Base-by-base conservation (phyloP, 2,329 filamentous ascomycete genomes). In the Botryotinia convoluta region DNA sequence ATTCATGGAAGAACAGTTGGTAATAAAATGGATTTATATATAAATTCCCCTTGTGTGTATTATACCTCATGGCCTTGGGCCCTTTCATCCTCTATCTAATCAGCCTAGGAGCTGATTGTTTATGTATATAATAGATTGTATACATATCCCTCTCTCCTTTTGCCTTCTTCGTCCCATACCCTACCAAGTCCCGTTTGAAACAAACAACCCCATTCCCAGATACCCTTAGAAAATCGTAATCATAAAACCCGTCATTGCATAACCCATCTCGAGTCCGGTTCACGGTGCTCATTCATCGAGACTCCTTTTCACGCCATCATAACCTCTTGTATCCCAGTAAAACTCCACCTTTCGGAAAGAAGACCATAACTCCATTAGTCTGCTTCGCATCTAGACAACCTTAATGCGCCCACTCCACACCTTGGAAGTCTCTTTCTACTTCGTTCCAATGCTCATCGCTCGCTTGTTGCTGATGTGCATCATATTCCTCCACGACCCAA, bases 401-500 rank as follows among this genome's bases (percentile, higher is more conserved):
- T 59, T 26, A 68, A 39, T 10, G 10, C 9, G 32, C 51, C 44
- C 65, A 70, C 39, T 29, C 22, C 2, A 57, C 69, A 64, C 48
- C 61, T 35, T 69, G 64, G 73, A 69, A 68, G 74, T 37, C 63
- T 48, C 74, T 65, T 71, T 32, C 48, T 42, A 44, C 74, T 20
- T 42, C 63, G 35, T 75, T 69, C 44, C 51, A 60, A 45, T 73
- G 75, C 14, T 60, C 57, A 8, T 42, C 35, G 35, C 35, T 74
- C 39, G 71, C 76, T 39, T 71, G 71, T 10, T 75, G 72, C 68
- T 78, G 76, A 45, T 64, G 42, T 7, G 45, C 14, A 73, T 78
- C 77, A 70, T 76, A 78, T 39, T 75, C 71, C n/a, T n/a, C 63
- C 32, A 77, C 74, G 8, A 68, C 68, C 45, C 62, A 74, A 18